Conservation (phyloP, 2,329 filamentous ascomycete genomes). For the Sporothrix pseudoabietina region DNA sequence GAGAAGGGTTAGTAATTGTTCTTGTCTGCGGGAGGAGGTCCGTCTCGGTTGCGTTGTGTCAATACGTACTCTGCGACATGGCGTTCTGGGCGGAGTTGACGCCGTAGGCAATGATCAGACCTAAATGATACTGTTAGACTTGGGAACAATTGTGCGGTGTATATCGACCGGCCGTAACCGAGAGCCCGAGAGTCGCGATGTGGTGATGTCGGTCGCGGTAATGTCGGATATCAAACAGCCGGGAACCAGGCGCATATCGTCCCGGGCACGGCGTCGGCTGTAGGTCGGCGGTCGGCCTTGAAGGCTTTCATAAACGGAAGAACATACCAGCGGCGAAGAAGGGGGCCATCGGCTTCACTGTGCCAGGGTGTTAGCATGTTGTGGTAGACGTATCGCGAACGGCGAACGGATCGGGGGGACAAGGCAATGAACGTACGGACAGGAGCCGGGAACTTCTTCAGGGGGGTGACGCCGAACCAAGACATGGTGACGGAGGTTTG, state of each 20-base stretch:
- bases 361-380: conserved; percentile 29
- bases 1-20: not conserved
- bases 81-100: conserved; percentile 80
- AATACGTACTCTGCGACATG: conserved; percentile 71
- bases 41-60: not conserved
- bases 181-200: not conserved
- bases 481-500: conserved; percentile 62
- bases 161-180: not conserved
- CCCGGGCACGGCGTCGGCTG: not conserved
- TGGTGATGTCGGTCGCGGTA: not conserved
- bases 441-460: conserved; percentile 80
- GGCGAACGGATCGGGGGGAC: not conserved
- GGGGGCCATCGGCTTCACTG: conserved; percentile 87
- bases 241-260: not conserved
- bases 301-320: not conserved
- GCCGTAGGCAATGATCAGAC: conserved; percentile 84
- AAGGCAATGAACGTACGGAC: conserved; percentile 64
- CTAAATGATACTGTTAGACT: conserved; percentile 49
- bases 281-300: not conserved
- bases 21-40: too few species aligned
- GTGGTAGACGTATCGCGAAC: not conserved
- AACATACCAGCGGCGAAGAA: conserved; percentile 91
- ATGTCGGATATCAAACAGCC: not conserved
- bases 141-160: not conserved
- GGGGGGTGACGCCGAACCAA: conserved; percentile 65